These are phyloP conservation scores for Fusarium tricinctum DNA, from an alignment of 2,329 filamentous ascomycete genomes.

Conservation along the genomic window DNA sequence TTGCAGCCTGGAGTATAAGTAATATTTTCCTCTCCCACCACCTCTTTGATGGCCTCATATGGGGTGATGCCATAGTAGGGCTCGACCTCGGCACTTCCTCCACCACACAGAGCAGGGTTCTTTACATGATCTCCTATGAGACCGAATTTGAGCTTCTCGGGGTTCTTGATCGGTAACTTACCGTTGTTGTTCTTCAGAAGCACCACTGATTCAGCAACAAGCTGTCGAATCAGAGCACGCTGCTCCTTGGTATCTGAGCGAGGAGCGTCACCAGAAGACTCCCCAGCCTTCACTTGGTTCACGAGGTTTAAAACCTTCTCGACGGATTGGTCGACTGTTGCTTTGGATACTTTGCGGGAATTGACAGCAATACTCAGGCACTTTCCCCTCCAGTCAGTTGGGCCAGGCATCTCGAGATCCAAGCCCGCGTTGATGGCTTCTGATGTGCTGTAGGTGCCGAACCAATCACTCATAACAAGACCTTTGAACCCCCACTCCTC, in stretches of 20 bases:
- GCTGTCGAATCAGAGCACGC: slow-evolving; percentile 28
- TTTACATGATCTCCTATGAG: slow-evolving; percentile 58
- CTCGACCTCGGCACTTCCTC: slow-evolving; percentile 54
- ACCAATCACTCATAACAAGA: slow-evolving; percentile 55
- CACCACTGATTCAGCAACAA: slow-evolving; percentile 29
- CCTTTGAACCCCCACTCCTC: slow-evolving; percentile 41
- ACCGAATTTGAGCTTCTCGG: slow-evolving; percentile 52
- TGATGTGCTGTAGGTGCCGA: slow-evolving; percentile 49
- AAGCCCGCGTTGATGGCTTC: slow-evolving; percentile 49
- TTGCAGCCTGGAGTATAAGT: slow-evolving; percentile 41
- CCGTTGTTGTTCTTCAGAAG: slow-evolving; percentile 25
- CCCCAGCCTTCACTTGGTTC: slow-evolving; percentile 23
- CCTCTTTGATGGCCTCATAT: slow-evolving; percentile 51
- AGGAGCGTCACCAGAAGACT: slow-evolving; percentile 1
- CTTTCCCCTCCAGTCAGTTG: slow-evolving; percentile 45
- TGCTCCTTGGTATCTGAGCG: slow-evolving; percentile 33
- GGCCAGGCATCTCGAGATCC: slow-evolving; percentile 55
- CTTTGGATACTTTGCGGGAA: slow-evolving; percentile 40
- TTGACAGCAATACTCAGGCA: slow-evolving; percentile 48
- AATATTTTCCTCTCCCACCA: slow-evolving; percentile 37
- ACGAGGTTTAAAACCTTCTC: slow-evolving; percentile 41
- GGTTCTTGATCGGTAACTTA: slow-evolving; percentile 30
- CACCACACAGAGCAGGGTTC: slow-evolving; percentile 52
- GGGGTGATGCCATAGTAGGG: slow-evolving; percentile 54
- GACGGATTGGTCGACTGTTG: slow-evolving; percentile 47